phyloP scores from a whole-genome alignment of 768 basidiomycete genomes.

The Pholiota conissans region DNA sequence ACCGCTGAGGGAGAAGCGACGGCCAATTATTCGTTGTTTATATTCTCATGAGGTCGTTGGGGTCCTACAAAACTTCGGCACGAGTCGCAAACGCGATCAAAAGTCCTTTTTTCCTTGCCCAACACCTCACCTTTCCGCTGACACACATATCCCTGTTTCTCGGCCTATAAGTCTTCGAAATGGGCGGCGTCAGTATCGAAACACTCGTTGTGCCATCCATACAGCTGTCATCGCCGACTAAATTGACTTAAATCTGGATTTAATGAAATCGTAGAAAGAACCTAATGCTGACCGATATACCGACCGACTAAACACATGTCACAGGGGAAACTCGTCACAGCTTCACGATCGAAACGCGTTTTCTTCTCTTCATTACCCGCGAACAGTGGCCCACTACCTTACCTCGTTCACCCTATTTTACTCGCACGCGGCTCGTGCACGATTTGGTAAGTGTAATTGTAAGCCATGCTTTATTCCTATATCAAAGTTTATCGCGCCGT shows the following conservation, averaged over 20 bases:
- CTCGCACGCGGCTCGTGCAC: constrained; percentile 1
- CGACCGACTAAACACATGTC: neutral
- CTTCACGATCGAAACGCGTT: constrained; percentile 7
- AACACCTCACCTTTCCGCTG: neutral
- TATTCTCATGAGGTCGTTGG: no score
- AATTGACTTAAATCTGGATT: constrained; percentile 10
- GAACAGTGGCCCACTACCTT: constrained; percentile 24
- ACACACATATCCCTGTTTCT: constrained; percentile 12
- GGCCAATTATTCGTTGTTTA: no score
- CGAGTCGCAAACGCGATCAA: constrained; percentile 15
- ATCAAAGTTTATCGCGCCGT: constrained; percentile 6
- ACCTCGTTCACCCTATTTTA: constrained; percentile 9
- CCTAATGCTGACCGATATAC: neutral
- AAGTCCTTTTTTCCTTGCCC: neutral
- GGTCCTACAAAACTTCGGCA: no score
- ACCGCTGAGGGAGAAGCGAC: no score
- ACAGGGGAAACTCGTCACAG: neutral
- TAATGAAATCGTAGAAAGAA: neutral
- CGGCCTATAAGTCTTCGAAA: constrained; percentile 3
- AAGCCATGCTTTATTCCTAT: constrained; percentile 5
- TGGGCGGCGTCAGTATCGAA: constrained; percentile 12
- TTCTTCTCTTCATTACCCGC: constrained; percentile 22
- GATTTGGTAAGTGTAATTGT: neutral
- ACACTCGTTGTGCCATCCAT: neutral
- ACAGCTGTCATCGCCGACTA: constrained; percentile 8